phyloP scores from a whole-genome alignment of 2,329 filamentous ascomycete genomes.

The Neurospora sp. region DNA sequence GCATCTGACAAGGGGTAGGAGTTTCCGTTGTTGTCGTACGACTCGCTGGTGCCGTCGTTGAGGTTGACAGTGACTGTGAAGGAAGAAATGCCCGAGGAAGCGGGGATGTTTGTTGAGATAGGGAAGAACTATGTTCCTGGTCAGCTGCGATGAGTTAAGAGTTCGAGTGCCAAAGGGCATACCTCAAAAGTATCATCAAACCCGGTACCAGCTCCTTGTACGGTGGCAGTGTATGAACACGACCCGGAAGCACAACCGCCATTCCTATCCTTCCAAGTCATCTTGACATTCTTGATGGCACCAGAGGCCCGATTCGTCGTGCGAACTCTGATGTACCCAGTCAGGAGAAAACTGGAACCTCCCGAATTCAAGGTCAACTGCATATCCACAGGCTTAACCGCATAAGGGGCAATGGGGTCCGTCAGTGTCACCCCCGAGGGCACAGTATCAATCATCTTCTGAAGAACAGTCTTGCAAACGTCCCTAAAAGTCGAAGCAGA shows the following conservation, averaged over 20 bases:
- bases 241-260: constrained; percentile 36
- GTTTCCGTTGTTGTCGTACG: constrained; percentile 47
- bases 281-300: constrained; percentile 35
- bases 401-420: constrained; percentile 43
- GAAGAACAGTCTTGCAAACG: constrained; percentile 40
- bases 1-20: constrained; percentile 44
- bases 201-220: constrained; percentile 40
- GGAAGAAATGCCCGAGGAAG: constrained; percentile 50
- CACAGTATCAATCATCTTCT: constrained; percentile 53
- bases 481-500: constrained; percentile 33
- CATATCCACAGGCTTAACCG: constrained; percentile 47
- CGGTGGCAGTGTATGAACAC: constrained; percentile 35
- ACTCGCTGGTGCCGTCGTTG: constrained; percentile 33
- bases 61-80: constrained; percentile 44
- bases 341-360: constrained; percentile 37
- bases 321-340: constrained; percentile 46
- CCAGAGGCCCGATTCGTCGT: constrained; percentile 36
- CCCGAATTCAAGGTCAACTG: constrained; percentile 42
- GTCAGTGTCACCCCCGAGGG: constrained; percentile 40
- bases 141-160: not conserved
- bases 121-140: constrained; percentile 31
- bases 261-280: constrained; percentile 46
- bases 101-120: constrained; percentile 39
- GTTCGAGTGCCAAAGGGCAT: not conserved
- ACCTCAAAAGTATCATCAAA: constrained; percentile 49